phyloP scores from a whole-genome alignment of 192 early-diverging fungal genomes.

The Phlyctochytrium bullatum region DNA sequence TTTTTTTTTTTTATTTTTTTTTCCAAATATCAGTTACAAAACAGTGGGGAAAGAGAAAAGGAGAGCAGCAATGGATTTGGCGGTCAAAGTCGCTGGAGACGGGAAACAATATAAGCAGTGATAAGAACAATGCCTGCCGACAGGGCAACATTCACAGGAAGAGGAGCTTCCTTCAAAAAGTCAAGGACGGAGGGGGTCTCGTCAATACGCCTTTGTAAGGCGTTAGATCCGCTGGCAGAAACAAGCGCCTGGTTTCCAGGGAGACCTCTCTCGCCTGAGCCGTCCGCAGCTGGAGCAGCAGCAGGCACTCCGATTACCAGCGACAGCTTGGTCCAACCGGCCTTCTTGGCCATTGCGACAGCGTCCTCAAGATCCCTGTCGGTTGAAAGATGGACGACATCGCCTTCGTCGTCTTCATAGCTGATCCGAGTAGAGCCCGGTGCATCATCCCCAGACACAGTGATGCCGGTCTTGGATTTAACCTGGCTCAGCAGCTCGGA shows the following conservation, averaged over 20 bases:
- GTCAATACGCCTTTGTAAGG: neutral
- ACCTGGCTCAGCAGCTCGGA: constrained; percentile 7
- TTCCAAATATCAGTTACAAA: neutral
- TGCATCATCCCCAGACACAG: neutral
- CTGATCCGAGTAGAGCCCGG: constrained; percentile 7
- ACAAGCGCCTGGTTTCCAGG: neutral
- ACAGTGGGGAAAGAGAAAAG: neutral
- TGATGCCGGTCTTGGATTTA: constrained; percentile 18
- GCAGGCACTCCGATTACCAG: constrained; percentile 45
- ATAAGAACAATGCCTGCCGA: constrained; percentile 26
- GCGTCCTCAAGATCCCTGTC: constrained; percentile 82
- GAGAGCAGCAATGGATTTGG: neutral
- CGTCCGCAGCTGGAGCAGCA: neutral
- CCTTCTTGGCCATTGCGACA: constrained; percentile 72
- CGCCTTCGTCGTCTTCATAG: constrained; percentile 91
- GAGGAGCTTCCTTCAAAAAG: constrained; percentile 27
- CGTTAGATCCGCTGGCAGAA: neutral
- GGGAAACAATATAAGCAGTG: constrained; percentile 18
- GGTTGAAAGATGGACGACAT: constrained; percentile 74
- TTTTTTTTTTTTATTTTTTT: too few relatives aligned
- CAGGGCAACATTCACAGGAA: constrained; percentile 23
- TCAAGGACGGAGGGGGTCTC: constrained; percentile 12
- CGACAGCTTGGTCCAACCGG: constrained; percentile 73
- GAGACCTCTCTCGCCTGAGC: neutral
- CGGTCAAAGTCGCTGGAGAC: neutral